These are phyloP conservation scores for Chlamydomonas sphaeroides DNA, from an alignment of 139 green algal genomes.

Conservation along the genomic window DNA sequence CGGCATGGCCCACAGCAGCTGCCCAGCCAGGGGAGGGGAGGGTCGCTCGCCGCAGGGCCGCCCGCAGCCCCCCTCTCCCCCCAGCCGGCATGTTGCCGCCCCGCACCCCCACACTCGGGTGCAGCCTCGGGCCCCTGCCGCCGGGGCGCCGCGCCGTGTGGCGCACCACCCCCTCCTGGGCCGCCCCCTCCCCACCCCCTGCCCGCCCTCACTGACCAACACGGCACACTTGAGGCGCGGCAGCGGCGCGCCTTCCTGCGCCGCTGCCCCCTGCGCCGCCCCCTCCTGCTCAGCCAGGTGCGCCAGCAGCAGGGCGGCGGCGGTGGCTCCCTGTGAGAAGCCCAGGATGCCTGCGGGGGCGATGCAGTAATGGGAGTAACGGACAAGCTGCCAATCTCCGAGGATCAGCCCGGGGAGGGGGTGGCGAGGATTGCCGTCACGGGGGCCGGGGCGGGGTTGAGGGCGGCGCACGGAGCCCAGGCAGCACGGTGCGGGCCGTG, in stretches of 20 bases:
- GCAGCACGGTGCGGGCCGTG: too few species aligned
- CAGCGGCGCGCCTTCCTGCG: neutral
- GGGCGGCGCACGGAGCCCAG: too few species aligned
- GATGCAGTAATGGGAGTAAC: neutral
- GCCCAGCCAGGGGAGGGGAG: too few species aligned
- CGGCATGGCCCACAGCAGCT: too few species aligned
- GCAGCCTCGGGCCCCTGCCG: too few species aligned
- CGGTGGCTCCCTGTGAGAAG: slow-evolving; percentile 73
- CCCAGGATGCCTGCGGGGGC: slow-evolving; percentile 51
- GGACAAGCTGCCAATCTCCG: neutral
- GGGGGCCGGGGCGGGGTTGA: too few species aligned
- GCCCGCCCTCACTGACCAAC: slow-evolving; percentile 22
- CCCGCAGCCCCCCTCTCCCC: too few species aligned
- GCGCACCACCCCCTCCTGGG: too few species aligned
- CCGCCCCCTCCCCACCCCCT: neutral
- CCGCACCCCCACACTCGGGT: neutral
- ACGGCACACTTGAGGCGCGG: slow-evolving; percentile 36
- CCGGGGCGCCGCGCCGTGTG: too few species aligned
- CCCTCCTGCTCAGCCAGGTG: slow-evolving; percentile 13
- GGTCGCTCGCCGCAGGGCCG: too few species aligned
- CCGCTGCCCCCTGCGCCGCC: neutral
- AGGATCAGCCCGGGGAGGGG: too few species aligned
- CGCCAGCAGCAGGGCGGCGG: slow-evolving; percentile 61
- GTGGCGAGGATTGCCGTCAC: too few species aligned
- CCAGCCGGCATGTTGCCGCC: neutral